Evolutionary conservation across 148 eudicot genomes (phyloP), one percentile per base, ranked within the genome.

Genomic region (Heliamphora exappendiculata): DNA sequence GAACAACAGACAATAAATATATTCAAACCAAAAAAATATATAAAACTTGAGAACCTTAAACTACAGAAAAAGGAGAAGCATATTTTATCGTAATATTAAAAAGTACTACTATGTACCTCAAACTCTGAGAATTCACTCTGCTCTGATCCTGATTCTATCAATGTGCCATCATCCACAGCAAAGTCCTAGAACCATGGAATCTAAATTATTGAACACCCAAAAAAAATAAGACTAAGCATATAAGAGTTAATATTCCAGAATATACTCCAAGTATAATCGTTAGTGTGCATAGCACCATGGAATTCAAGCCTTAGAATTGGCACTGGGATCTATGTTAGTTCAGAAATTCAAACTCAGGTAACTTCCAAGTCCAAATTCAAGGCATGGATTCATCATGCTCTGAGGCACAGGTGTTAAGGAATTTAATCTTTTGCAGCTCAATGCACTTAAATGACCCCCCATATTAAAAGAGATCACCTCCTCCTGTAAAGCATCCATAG

Each of bases 51-150:
- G 16, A 16, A 20, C 11, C 37, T 14, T 10, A 54, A 7, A 2
- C 65, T 5, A 19, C 39, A 58, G 17, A 37, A 31, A 20, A 73
- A 22, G 16, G 7, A 29, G 17, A 11, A 47, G 24, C 2, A 49
- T 39, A 7, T 34, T 12, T 77, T 19, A 72, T 50, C 29, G 7
- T 58, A 22, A 29, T 2, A 58, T 9, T 11, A 57, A 54, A 67
- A 79, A 49, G 3, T 82, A 86, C 80, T 84, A 90, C 82, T 84
- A 79, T 72, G 83, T 79, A 84, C 90, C 86, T 93, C 92, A 59
- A 82, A 84, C 70, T 78, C 87, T 5, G 86, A 67, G 50, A 72
- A 78, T 45, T 78, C 83, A 51, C 75, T 81, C 22, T 64, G 50
- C 42, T 80, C 84, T 8, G 83, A 78, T 49, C 82, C 89, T 44